Base-by-base conservation (phyloP, 441 rosid genomes). In the Gossypium schwendimanii region DNA sequence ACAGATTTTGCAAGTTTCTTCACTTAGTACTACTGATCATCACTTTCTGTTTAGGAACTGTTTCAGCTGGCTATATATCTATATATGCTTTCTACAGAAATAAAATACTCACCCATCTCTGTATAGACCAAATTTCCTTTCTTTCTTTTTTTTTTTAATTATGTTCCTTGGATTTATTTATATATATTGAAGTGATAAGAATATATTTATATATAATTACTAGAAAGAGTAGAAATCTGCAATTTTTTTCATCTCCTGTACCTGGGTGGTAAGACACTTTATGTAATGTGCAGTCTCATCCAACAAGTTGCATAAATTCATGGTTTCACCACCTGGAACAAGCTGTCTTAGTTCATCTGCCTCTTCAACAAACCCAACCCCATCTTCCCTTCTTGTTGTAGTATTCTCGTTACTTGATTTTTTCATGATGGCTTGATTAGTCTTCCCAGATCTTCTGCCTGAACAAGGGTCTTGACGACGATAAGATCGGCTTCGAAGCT, bases 231-330 rank as follows among this genome's bases (percentile, higher is more conserved):
- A 82, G 17, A 74, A 55, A 73, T 81, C 75, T 6, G 74, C 84
- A 53, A 88, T 78, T 69, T 73, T 74, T 82, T 71, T 77, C 92
- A 88, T 86, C 60, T 80, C 92, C 72, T 84, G 72, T 8, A 86
- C 88, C 74, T 86, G 90, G 17, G 86, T 77, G 10, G 28, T 41
- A 69, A 88, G 84, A 36, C 90, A 86, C 74, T 80, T 77, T 12
- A 88, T 71, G 75, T 84, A 88, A 71, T 86, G 84, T 0, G 87
- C 84, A 11, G 92, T 82, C 73, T 88, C 92, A 20, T 82, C 88
- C 80, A 88, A 63, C 65, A 88, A 72, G 63, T 71, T 41, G 74
- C 79, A 77, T n/a, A 76, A 10, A 70, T 80, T 82, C 92, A 88
- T 84, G 17, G 70, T 65, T 39, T 79, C 81, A 1, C 88, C 88